Conservation (phyloP, 2,329 filamentous ascomycete genomes). For the Neocucurbitaria cava region DNA sequence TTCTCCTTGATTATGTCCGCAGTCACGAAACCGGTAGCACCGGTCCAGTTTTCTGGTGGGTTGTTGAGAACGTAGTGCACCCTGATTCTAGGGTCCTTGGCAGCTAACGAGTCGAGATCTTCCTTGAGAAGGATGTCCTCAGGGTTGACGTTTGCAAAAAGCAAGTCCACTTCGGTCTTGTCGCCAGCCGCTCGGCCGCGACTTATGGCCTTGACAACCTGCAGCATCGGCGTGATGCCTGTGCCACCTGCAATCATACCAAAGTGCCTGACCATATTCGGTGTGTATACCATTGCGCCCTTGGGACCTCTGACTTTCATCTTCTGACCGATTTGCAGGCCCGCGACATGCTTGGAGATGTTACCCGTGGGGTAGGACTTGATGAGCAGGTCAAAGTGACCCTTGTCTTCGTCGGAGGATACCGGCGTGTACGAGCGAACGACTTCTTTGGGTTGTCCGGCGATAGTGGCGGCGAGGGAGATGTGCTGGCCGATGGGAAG, state of each 20-base stretch:
- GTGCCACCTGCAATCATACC: slow-evolving; percentile 98
- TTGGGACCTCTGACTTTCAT: slow-evolving; percentile 95
- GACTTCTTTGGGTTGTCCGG: slow-evolving; percentile 52
- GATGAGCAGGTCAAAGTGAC: slow-evolving; percentile 95
- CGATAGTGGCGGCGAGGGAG: slow-evolving; percentile 74
- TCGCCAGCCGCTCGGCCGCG: slow-evolving; percentile 78
- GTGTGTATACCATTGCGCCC: slow-evolving; percentile 96
- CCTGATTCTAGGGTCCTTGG: slow-evolving; percentile 80
- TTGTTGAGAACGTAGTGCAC: slow-evolving; percentile 97
- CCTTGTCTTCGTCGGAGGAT: slow-evolving; percentile 61
- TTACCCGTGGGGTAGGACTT: slow-evolving; percentile 98
- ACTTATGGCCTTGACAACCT: slow-evolving; percentile 90
- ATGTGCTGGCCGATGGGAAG: slow-evolving; percentile 99
- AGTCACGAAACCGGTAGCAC: slow-evolving; percentile 94
- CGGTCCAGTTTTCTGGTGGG: slow-evolving; percentile 88
- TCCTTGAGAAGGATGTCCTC: slow-evolving; percentile 85
- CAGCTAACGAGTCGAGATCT: slow-evolving; percentile 80
- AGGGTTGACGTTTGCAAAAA: background rate
- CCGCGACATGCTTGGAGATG: slow-evolving; percentile 75
- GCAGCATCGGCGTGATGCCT: slow-evolving; percentile 97
- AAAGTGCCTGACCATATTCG: slow-evolving; percentile 95
- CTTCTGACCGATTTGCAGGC: slow-evolving; percentile 72
- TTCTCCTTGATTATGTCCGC: slow-evolving; percentile 91
- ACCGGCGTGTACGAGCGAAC: slow-evolving; percentile 53
- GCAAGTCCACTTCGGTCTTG: slow-evolving; percentile 78